Conservation (phyloP, 164 flowering plant genomes). For the Litsea cubeba region DNA sequence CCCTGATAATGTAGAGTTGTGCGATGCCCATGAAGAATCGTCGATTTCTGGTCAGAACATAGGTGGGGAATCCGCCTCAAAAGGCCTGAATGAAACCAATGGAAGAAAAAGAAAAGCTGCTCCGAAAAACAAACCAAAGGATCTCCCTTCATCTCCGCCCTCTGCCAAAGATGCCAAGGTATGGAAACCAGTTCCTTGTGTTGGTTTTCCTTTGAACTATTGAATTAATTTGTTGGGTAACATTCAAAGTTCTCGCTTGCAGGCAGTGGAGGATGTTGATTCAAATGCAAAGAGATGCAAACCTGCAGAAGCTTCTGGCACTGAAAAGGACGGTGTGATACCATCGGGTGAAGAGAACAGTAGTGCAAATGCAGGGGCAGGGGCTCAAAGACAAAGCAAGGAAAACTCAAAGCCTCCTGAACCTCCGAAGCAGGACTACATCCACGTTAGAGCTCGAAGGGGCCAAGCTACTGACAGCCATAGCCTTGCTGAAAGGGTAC, state of each 20-base stretch:
- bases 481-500: conserved; percentile 93
- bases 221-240: conserved; percentile 3
- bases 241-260: conserved; percentile 8
- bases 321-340: conserved; percentile 22
- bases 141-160: conserved; percentile 17
- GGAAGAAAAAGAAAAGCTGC: conserved; percentile 30
- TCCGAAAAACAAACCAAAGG: conserved; percentile 23
- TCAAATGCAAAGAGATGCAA: conserved; percentile 51
- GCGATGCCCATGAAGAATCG: conserved; percentile 18
- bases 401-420: conserved; percentile 57
- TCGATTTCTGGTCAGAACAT: conserved; percentile 21
- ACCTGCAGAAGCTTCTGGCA: conserved; percentile 27
- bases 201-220: neutral
- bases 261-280: conserved; percentile 42
- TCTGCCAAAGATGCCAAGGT: conserved; percentile 30
- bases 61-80: conserved; percentile 13
- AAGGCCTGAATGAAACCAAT: conserved; percentile 15
- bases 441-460: conserved; percentile 96
- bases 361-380: conserved; percentile 13
- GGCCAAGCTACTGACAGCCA: conserved; percentile 99
- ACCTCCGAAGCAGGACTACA: conserved; percentile 74
- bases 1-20: conserved; percentile 23
- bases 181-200: neutral
- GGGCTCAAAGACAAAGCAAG: conserved; percentile 28
- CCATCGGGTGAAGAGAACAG: conserved; percentile 30